A percentile compares a stretch with the other conserved stretches of the same genome.
Conservation (phyloP, 352 stramenopile genomes). For the Phytopythium chamaehyphon region DNA sequence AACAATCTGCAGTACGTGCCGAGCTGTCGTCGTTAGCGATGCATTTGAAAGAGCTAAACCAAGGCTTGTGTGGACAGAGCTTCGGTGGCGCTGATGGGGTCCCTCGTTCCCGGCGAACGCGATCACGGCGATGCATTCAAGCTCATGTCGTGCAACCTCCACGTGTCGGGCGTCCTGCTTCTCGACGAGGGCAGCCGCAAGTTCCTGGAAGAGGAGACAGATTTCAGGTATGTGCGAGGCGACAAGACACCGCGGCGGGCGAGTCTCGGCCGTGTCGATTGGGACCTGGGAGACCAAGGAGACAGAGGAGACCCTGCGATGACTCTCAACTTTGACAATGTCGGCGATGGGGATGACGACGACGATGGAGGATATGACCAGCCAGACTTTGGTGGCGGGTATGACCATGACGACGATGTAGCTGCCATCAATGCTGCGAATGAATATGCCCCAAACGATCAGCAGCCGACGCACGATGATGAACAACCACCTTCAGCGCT, state of each 20-base stretch:
- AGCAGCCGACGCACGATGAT: background rate
- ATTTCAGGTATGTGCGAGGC: slow-evolving; percentile 3
- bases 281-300: slow-evolving; percentile 2
- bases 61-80: slow-evolving; percentile 21
- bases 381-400: slow-evolving; percentile 8
- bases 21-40: no score
- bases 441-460: background rate
- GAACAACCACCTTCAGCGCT: background rate
- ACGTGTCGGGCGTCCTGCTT: slow-evolving; percentile 64
- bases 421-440: background rate
- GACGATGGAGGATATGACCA: slow-evolving; percentile 26
- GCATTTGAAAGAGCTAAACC: slow-evolving; percentile 4
- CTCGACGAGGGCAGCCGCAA: slow-evolving; percentile 79
- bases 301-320: slow-evolving; percentile 19
- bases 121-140: slow-evolving; percentile 85
- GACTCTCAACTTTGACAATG: slow-evolving; percentile 41
- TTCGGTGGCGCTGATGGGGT: slow-evolving; percentile 78
- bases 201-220: slow-evolving; percentile 26
- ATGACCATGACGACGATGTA: slow-evolving; percentile 3
- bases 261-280: slow-evolving; percentile 5
- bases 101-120: slow-evolving; percentile 65
- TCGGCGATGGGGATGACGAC: slow-evolving; percentile 26
- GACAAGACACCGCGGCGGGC: slow-evolving; percentile 6
- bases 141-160: slow-evolving; percentile 73
- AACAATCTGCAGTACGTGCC: slow-evolving; percentile 68